Evolutionary conservation across 2,329 filamentous ascomycete species (phyloP).

Genomic region (Arthroderma uncinatum): DNA sequence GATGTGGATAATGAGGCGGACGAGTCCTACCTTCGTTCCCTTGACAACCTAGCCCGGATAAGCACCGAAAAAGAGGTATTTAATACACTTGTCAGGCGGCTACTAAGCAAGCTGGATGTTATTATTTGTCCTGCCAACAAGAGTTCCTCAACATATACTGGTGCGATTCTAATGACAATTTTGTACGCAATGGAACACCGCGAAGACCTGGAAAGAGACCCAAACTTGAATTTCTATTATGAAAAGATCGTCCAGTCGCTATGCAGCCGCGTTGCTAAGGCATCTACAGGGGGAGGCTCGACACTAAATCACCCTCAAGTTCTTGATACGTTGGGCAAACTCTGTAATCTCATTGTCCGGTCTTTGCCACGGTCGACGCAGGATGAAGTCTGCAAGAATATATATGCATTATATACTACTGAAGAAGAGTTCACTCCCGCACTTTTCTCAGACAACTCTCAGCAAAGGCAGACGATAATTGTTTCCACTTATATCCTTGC

Average conservation of each 20-base stretch:
- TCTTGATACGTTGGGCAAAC: constrained; percentile 49
- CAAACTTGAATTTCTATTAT: constrained; percentile 37
- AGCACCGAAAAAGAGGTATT: constrained; percentile 52
- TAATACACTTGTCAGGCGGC: constrained; percentile 49
- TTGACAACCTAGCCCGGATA: constrained; percentile 55
- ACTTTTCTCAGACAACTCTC: constrained; percentile 24
- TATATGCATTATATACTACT: constrained; percentile 44
- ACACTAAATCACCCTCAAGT: constrained; percentile 42
- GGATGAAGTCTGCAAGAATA: constrained; percentile 40
- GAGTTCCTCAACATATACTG: constrained; percentile 44
- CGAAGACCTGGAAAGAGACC: constrained; percentile 35
- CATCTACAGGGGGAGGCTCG: constrained; percentile 26
- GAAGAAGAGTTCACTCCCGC: constrained; percentile 26
- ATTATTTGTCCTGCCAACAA: constrained; percentile 37
- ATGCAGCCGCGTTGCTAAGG: constrained; percentile 29
- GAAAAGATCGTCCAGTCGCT: constrained; percentile 41
- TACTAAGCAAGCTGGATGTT: constrained; percentile 52
- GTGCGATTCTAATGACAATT: constrained; percentile 49
- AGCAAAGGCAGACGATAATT: constrained; percentile 40
- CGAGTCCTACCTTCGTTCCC: constrained; percentile 41
- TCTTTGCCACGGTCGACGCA: constrained; percentile 44
- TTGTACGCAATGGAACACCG: constrained; percentile 48
- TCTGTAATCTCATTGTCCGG: constrained; percentile 50
- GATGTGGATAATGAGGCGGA: constrained; percentile 42
- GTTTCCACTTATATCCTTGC: constrained; percentile 48